Evolutionary conservation across 2,329 filamentous ascomycete species (phyloP), one percentile per base, ranked within the genome.

Genomic region (Shiraia sp.): DNA sequence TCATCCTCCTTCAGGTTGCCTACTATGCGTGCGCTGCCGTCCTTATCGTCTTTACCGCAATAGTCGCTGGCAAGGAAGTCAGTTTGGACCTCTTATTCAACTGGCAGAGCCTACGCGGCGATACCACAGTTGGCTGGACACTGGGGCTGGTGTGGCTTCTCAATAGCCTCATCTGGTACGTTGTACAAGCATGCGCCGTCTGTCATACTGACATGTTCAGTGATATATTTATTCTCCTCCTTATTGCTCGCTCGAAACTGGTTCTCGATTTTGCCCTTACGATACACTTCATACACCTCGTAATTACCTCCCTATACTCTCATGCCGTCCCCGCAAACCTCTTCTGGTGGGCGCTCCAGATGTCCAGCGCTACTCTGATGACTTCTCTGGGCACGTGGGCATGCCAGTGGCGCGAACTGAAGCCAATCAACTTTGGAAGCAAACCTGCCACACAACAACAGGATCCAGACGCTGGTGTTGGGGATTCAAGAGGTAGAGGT

Each of bases 211-310:
- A 68, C 39, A 9, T 10, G 16, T 24, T 1, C 62, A 97, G 92
- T 65, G 83, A 89, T 29, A 82, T 95, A 44, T 87, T 90, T 29
- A 86, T 96, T 43, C 82, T 96, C 36, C 73, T 92, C 39, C 76
- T 97, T 43, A 83, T 99, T 55, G 85, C 86, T 14, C 89, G 93
- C 49, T 93, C 87, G 33, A 97, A 97, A 70, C 86, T 97, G 47
- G 88, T 97, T 36, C 90, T 90, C 55, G 93, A 99, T 72, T 99
- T 97, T 68, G 88, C 90, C 23, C 75, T 96, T 16, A 96, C 92
- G 2, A 80, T 96, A 13, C 90, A 95, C 73, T 80, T 88, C 66
- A 75, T 96, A 29, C 88, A 96, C 67, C 80, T 96, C 38, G 51
- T 93, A 59, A 70, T 89, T 59, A 88, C 88, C 19, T 85, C 84